Conservation (phyloP, 2,329 filamentous ascomycete genomes). For the Aspergillus hortae region DNA sequence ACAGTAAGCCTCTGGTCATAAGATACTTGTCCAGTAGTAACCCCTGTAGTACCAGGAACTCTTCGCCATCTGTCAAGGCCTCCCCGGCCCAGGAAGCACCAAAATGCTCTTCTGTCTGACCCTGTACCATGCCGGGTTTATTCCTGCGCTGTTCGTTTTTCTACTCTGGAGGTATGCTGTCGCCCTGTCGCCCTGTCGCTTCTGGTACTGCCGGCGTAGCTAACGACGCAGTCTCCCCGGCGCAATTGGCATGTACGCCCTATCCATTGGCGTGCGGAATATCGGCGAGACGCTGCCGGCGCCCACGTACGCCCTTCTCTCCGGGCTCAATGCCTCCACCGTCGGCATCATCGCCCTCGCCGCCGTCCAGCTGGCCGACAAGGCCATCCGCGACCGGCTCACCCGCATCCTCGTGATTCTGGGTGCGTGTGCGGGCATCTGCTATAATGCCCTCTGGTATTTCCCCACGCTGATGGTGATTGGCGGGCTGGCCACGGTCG, state of each 20-base stretch:
- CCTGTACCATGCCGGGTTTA: conserved; percentile 58
- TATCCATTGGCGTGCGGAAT: conserved; percentile 62
- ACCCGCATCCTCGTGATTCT: conserved; percentile 63
- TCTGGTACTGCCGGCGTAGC: no score
- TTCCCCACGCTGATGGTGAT: conserved; percentile 63
- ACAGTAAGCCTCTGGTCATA: conserved; percentile 25
- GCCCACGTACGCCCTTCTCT: conserved; percentile 65
- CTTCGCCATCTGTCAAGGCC: conserved; percentile 65
- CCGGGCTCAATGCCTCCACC: conserved; percentile 67
- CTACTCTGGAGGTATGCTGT: conserved; percentile 57
- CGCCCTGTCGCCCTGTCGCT: no score
- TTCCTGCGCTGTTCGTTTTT: conserved; percentile 58
- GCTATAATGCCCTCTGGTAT: conserved; percentile 73
- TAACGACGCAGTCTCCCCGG: conserved; percentile 56
- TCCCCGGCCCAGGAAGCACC: conserved; percentile 65
- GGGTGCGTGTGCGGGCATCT: conserved; percentile 60
- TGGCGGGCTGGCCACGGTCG: conserved; percentile 51
- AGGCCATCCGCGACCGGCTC: conserved; percentile 63
- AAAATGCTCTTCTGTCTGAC: conserved; percentile 70
- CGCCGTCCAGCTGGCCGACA: conserved; percentile 63
- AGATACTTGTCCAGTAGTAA: neutral
- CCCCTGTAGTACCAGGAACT: conserved; percentile 65
- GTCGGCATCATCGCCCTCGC: conserved; percentile 70
- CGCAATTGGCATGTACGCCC: conserved; percentile 65
- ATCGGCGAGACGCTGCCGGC: conserved; percentile 58